Base-by-base conservation (phyloP, 2,329 filamentous ascomycete genomes). In the Parascedosporium putredinis region DNA sequence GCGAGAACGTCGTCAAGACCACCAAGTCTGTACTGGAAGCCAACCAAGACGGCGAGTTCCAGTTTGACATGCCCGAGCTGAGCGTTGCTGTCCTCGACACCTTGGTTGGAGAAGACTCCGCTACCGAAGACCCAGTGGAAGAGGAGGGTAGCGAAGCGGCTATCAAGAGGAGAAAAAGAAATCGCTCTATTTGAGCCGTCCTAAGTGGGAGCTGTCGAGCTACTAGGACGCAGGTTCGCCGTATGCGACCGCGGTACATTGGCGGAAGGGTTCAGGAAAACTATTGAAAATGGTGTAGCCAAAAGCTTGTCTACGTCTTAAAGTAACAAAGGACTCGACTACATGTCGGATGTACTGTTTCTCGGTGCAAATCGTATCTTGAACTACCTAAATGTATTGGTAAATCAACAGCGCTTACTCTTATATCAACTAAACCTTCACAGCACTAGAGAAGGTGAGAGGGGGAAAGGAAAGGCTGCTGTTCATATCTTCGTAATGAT, bases 21-120 rank as follows among this genome's bases (percentile, higher is more conserved):
- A 64, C 61, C 1, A 67, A 59, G 9, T 59, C 57, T 1, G 60
- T 60, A 0, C 52, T 78, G 18, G 63, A 58, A 55, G 74, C 71
- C 2, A 68, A 66, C 14, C 56, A 59, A 3, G 63, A 68, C 23
- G 78, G 78, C 2, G 60, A 56, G 2, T 79, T 81, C 55, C 61
- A 61, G 40, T 81, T 81, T 55, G 65, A 59, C 23, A 52, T 82
- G 57, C 77, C 76, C 0, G 64, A 75, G 54, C 61, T 79, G 51
- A 79, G 75, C 55, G 70, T 81, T 45, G 76, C 75, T 12, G 71
- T 81, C 2, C 57, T 82, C 48, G 74, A 78, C 47, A 71, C 69
- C 1, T 57, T 56, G 10, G 31, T 42, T 20, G 29, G 27, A 12
- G 27, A 12, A 31, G 6, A 12, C 6, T 12, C 7, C 5, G 34